Conservation (phyloP, 1,139 yeast species). For the Hyphopichia pseudoburtonii region DNA sequence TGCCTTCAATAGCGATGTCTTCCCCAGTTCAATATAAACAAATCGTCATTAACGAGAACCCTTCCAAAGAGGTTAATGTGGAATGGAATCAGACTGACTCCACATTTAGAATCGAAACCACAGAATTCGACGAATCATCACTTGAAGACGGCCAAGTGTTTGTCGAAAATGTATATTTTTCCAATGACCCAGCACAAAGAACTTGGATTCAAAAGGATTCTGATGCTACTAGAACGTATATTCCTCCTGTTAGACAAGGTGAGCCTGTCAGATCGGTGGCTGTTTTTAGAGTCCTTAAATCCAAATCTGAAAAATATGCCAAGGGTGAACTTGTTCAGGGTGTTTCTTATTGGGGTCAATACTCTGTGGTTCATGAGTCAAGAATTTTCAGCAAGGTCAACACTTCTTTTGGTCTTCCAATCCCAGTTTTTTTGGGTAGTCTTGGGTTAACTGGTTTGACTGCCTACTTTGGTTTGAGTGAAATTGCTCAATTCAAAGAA, state of each 20-base stretch:
- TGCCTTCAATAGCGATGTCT: constrained; percentile 5
- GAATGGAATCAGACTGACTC: constrained; percentile 11
- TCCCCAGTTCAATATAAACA: constrained; percentile 5
- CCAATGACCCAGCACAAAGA: constrained; percentile 34
- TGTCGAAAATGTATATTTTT: constrained; percentile 20
- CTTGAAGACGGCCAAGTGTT: constrained; percentile 18
- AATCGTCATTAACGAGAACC: constrained; percentile 11
- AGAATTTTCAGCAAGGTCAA: constrained; percentile 25
- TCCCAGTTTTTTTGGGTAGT: constrained; percentile 24
- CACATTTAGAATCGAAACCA: constrained; percentile 10
- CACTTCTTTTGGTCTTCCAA: constrained; percentile 21
- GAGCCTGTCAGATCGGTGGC: constrained; percentile 19
- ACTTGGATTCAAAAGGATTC: constrained; percentile 21
- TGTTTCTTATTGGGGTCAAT: constrained; percentile 30
- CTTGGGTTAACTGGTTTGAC: constrained; percentile 61
- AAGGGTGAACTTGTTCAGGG: constrained; percentile 24
- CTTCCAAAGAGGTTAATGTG: constrained; percentile 9
- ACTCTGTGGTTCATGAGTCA: constrained; percentile 20
- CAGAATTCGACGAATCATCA: constrained; percentile 2
- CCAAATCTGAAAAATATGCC: constrained; percentile 20
- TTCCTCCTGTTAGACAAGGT: constrained; percentile 19
- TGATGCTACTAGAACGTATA: constrained; percentile 19
- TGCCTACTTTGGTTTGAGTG: constrained; percentile 57
- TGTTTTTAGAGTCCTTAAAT: constrained; percentile 21
- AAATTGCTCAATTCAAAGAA: constrained; percentile 40